Conservation (phyloP, 169 alveolate species). For the Eimeria brunetti region DNA sequence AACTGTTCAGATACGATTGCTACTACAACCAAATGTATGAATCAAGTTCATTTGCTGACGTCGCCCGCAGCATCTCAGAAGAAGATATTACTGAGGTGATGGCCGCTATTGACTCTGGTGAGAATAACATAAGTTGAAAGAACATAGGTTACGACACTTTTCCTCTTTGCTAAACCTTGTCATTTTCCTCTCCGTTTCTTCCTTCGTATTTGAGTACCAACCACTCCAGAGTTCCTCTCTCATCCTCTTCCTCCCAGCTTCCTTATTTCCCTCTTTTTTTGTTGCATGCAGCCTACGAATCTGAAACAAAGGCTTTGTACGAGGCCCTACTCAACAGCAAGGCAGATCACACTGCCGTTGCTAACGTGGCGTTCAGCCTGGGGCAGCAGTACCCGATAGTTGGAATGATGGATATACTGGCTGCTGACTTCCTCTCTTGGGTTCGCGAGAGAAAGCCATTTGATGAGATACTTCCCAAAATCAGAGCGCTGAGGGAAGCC, state of each 20-base stretch:
- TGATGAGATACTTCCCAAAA: neutral
- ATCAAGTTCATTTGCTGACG: conserved; percentile 19
- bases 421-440: neutral
- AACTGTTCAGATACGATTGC: conserved; percentile 52
- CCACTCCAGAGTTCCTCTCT: too few species aligned
- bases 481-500: neutral
- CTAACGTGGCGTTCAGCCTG: neutral
- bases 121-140: neutral
- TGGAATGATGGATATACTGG: neutral
- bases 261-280: too few species aligned
- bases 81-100: neutral
- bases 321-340: conserved; percentile 23
- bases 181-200: too few species aligned
- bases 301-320: conserved; percentile 22
- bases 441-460: conserved; percentile 7
- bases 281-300: conserved; percentile 41
- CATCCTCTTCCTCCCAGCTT: too few species aligned
- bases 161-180: too few species aligned
- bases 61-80: conserved; percentile 9
- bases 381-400: conserved; percentile 28
- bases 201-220: too few species aligned
- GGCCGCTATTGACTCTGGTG: conserved; percentile 35
- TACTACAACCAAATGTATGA: conserved; percentile 35
- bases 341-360: neutral
- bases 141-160: too few species aligned